Conservation (phyloP, 306 rosid species). For the Sophora flavescens region DNA sequence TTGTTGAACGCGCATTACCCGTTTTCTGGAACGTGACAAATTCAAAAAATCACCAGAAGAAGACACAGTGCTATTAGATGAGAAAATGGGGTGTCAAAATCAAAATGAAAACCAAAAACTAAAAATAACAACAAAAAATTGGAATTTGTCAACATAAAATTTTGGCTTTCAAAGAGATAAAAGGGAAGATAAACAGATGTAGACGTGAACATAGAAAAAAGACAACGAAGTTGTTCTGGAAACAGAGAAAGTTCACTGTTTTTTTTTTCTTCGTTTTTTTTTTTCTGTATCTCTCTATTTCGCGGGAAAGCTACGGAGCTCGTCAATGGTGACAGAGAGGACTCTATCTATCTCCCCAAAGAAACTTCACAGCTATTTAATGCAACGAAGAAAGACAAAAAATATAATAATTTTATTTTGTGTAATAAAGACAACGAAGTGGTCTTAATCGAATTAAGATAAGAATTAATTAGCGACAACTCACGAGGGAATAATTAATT, state of each 20-base stretch:
- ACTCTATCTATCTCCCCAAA: constrained; percentile 38
- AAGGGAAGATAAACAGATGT: neutral
- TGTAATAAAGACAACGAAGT: neutral
- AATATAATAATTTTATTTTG: neutral
- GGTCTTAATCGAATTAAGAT: neutral
- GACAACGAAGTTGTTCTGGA: neutral
- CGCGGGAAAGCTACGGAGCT: constrained; percentile 70
- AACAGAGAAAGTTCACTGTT: constrained; percentile 11
- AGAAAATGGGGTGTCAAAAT: neutral
- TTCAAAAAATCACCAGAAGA: constrained; percentile 20
- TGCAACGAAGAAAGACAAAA: constrained; percentile 17
- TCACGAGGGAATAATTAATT: neutral
- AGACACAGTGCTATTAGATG: neutral
- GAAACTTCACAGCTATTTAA: constrained; percentile 43
- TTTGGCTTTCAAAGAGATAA: neutral
- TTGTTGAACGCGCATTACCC: constrained; percentile 57
- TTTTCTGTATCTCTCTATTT: constrained; percentile 30
- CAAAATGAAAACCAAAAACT: neutral
- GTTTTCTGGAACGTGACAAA: neutral
- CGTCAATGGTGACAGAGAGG: constrained; percentile 57
- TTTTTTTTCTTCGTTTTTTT: neutral
- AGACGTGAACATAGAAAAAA: neutral
- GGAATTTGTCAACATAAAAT: neutral
- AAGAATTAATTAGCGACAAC: neutral
- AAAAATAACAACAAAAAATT: neutral